These are phyloP conservation scores for Venturia oleaginea DNA, from an alignment of 2,329 filamentous ascomycete species.

Conservation along the genomic window DNA sequence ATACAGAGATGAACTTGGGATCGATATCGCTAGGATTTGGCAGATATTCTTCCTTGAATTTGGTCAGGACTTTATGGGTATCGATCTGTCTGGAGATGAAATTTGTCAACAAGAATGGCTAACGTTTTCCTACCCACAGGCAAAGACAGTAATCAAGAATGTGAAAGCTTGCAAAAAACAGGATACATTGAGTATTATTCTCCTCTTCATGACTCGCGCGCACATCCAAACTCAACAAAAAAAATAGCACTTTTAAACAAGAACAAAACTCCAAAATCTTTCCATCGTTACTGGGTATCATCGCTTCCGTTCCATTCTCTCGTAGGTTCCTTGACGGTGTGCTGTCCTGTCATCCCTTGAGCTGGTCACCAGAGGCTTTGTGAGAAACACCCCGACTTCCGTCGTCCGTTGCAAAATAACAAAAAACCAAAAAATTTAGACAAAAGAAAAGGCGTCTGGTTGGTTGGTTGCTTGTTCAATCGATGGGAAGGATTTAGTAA, in stretches of 20 bases:
- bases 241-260: not conserved
- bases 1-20: too few relatives aligned
- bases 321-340: not conserved
- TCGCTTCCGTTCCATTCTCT: conserved; percentile 9
- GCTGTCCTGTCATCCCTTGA: not conserved
- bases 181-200: not conserved
- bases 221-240: too few relatives aligned
- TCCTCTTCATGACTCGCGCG: not conserved
- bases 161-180: not conserved
- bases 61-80: too few relatives aligned
- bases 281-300: conserved; percentile 6
- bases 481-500: not conserved
- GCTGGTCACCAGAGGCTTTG: conserved; percentile 7
- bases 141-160: too few relatives aligned
- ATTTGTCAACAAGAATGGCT: too few relatives aligned
- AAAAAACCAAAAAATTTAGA: not conserved
- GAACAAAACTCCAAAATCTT: not conserved
- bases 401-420: not conserved
- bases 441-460: not conserved
- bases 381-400: not conserved
- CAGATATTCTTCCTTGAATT: too few relatives aligned
- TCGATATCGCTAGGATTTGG: too few relatives aligned
- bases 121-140: too few relatives aligned
- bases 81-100: too few relatives aligned
- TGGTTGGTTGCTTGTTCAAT: not conserved